Conservation (phyloP, 108 stramenopile species). For the Nitzschia sp. region DNA sequence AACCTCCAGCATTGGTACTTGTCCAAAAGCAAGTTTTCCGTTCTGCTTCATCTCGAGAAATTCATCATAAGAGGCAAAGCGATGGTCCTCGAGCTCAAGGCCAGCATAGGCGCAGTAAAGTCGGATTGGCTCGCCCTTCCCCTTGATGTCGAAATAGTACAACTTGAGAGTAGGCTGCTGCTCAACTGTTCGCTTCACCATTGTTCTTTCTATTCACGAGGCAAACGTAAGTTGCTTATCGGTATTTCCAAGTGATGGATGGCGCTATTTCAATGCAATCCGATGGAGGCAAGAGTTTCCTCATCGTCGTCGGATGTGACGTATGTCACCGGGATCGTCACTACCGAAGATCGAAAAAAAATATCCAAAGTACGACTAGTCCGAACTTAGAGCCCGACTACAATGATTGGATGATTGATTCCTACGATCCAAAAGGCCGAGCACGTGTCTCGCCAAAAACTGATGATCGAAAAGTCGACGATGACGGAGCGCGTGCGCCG, state of each 20-base stretch:
- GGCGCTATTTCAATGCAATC: not conserved
- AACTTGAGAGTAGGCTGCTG: constrained; percentile 34
- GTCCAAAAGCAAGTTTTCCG: constrained; percentile 37
- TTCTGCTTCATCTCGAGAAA: constrained; percentile 27
- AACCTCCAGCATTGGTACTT: constrained; percentile 46
- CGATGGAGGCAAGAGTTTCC: no score
- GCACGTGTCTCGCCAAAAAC: no score
- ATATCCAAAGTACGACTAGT: no score
- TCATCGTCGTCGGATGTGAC: no score
- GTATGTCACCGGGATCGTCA: no score
- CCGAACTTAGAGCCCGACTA: no score
- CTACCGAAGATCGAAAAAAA: no score
- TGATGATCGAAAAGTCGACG: no score
- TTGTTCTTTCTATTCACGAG: no score
- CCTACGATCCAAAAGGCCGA: no score
- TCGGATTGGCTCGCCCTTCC: constrained; percentile 46
- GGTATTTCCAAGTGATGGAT: not conserved
- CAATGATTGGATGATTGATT: no score
- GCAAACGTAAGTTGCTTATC: not conserved
- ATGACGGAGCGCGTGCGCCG: no score
- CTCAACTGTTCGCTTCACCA: not conserved
- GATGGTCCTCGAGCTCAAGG: constrained; percentile 38
- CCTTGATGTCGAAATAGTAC: constrained; percentile 41
- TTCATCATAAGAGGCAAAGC: constrained; percentile 24
- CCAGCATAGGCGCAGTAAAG: constrained; percentile 41